Evolutionary conservation across 805 yeast genomes (phyloP).

Genomic region (Candida lessepsii): DNA sequence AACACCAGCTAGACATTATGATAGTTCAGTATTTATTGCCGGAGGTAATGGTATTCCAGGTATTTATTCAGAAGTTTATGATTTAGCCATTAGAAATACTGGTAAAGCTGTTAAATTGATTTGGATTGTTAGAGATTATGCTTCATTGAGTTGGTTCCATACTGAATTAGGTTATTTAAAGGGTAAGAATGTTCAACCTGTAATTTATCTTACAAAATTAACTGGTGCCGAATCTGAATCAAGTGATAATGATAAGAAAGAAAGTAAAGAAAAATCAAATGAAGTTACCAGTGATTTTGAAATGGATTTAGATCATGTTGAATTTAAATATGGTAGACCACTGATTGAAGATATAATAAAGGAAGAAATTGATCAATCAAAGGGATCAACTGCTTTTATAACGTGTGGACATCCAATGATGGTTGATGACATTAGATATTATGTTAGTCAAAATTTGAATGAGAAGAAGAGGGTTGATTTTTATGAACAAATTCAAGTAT

Average conservation of each 20-base stretch:
- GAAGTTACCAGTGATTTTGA: conserved; percentile 9
- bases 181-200: conserved; percentile 24
- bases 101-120: conserved; percentile 38
- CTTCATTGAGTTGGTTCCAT: conserved; percentile 48
- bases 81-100: conserved; percentile 23
- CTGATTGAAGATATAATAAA: conserved; percentile 37
- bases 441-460: conserved; percentile 43
- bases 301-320: conserved; percentile 30
- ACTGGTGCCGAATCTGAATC: conserved; percentile 7
- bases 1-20: conserved; percentile 48
- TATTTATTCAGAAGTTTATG: conserved; percentile 38
- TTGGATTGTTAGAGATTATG: conserved; percentile 62
- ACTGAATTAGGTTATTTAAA: conserved; percentile 35
- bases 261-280: conserved; percentile 12
- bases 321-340: conserved; percentile 50
- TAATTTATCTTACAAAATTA: conserved; percentile 25
- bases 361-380: conserved; percentile 33
- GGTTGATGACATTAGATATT: conserved; percentile 54
- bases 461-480: conserved; percentile 56
- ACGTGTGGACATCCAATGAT: conserved; percentile 63
- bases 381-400: conserved; percentile 50
- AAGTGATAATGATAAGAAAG: conserved; percentile 8
- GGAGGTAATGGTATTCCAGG: conserved; percentile 80
- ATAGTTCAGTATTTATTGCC: conserved; percentile 58
- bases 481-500: conserved; percentile 71